Percentiles rank a stretch among this genome's conserved stretches.
These are phyloP conservation scores for Aspergillus hiratsukae DNA, from an alignment of 2,329 filamentous ascomycete genomes.

Conservation along the genomic window DNA sequence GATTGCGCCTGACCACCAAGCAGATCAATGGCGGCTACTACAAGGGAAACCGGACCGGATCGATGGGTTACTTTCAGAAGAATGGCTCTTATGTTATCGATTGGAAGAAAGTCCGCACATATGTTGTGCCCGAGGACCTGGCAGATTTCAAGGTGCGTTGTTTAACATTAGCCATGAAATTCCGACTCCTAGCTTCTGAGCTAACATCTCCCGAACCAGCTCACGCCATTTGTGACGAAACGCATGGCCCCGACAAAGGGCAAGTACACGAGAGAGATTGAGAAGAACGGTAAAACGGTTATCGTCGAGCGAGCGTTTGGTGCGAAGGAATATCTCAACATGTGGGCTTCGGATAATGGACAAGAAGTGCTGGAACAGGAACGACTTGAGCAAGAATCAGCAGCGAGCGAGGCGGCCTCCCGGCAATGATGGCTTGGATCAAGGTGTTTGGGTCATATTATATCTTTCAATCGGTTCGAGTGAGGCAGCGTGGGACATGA, in stretches of 20 bases:
- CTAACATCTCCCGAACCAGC: conserved; percentile 25
- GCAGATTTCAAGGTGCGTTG: conserved; percentile 64
- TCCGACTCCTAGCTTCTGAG: background rate
- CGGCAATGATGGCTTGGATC: conserved; percentile 11
- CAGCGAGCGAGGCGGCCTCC: conserved; percentile 3
- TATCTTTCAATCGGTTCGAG: background rate
- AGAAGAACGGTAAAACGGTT: conserved; percentile 21
- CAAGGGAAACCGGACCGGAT: conserved; percentile 87
- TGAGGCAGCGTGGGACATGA: background rate
- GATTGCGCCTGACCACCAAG: conserved; percentile 86
- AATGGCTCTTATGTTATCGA: conserved; percentile 66
- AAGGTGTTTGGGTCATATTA: background rate
- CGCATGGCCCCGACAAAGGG: conserved; percentile 35
- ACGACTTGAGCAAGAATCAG: conserved; percentile 12
- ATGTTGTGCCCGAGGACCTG: conserved; percentile 69
- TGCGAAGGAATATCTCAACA: conserved; percentile 35
- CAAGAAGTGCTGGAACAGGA: conserved; percentile 29
- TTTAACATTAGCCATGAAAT: background rate
- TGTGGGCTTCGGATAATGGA: conserved; percentile 35
- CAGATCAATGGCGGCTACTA: conserved; percentile 91
- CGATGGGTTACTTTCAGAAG: conserved; percentile 75
- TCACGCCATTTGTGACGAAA: conserved; percentile 45
- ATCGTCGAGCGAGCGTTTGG: conserved; percentile 28
- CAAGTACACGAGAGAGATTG: conserved; percentile 30
- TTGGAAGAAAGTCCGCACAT: conserved; percentile 84